Evolutionary conservation across 306 rosid genomes (phyloP), one percentile per base, ranked within the genome.

Genomic region (Dalbergia oliveri): DNA sequence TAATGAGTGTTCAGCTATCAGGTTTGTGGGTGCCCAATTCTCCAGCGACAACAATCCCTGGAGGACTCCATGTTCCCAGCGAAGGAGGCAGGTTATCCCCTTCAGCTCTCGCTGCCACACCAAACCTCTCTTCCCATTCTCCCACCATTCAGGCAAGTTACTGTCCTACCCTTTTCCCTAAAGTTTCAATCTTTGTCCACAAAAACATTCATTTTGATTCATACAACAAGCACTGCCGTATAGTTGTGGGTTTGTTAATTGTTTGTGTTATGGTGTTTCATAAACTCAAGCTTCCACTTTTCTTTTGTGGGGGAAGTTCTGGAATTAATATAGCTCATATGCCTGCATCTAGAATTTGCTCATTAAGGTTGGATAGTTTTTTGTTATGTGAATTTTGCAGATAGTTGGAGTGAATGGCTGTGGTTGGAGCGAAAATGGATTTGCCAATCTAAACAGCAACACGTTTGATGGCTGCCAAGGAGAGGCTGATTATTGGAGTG

Each of bases 321-420:
- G n/a, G 44, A 69, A 50, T 47, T 26, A 26, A 26, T 69, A n/a
- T 8, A 9, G 9, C 9, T 2, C 11, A 56, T 57, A 4, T 18
- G 44, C 21, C 56, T 13, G 3, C 37, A 54, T 31, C 56, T 21
- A 14, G n/a, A 35, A 60, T 75, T 71, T 49, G 10, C 26, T 58
- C 31, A 13, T 77, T n/a, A 64, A 37, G 23, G 58, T 54, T 71
- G 81, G 11, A 56, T 58, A 35, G 31, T 61, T 62, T 62, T 26
- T 12, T 60, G 4, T 53, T 77, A 66, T 50, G 78, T 53, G 68
- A 79, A 67, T 39, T 54, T 69, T 81, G 82, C 84, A 94, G 99
- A 91, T 94, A 84, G 92, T 91, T 76, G 99, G 95, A 23, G 91
- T 93, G 79, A 84, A 57, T 86, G 76, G 63, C 80, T 83, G 88